Percentiles rank a stretch among this genome's conserved stretches.
These are phyloP conservation scores for Hemisphaericaspora lyxosophila DNA, from an alignment of 1,139 yeast species.

Conservation along the genomic window DNA sequence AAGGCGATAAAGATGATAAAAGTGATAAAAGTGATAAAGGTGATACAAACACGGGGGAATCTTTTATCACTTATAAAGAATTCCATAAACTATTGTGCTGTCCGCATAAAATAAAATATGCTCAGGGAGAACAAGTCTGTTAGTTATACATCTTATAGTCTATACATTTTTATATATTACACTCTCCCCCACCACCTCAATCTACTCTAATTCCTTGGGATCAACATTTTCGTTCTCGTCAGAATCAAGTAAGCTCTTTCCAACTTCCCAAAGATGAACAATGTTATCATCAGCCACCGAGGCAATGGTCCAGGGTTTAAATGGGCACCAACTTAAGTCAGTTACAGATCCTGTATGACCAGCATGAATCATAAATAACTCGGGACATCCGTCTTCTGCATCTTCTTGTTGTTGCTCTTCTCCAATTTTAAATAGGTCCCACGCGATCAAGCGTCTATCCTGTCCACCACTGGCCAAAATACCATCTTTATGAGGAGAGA, in stretches of 20 bases:
- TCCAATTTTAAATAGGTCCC: conserved; percentile 75
- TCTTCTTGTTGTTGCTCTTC: conserved; percentile 80
- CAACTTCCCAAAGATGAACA: conserved; percentile 74
- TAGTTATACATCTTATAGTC: no score
- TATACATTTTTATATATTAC: no score
- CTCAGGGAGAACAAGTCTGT: no score
- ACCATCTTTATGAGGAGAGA: conserved; percentile 71
- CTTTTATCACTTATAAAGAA: no score
- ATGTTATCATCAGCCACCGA: conserved; percentile 76
- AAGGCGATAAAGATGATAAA: no score
- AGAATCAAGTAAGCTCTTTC: conserved; percentile 46
- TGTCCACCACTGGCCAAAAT: conserved; percentile 71
- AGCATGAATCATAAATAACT: conserved; percentile 81
- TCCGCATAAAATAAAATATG: no score
- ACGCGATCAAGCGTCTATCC: conserved; percentile 68
- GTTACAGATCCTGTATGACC: conserved; percentile 79
- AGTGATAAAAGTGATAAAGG: no score
- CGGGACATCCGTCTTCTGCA: conserved; percentile 80
- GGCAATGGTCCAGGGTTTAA: conserved; percentile 70
- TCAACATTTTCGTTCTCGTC: conserved; percentile 23
- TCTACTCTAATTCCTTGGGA: conserved; percentile 9
- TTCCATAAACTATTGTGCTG: no score
- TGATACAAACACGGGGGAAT: no score
- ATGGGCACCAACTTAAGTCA: conserved; percentile 70
- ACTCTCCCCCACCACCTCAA: no score